These are phyloP conservation scores for Priceomyces carsonii DNA, from an alignment of 805 yeast species.

Conservation along the genomic window DNA sequence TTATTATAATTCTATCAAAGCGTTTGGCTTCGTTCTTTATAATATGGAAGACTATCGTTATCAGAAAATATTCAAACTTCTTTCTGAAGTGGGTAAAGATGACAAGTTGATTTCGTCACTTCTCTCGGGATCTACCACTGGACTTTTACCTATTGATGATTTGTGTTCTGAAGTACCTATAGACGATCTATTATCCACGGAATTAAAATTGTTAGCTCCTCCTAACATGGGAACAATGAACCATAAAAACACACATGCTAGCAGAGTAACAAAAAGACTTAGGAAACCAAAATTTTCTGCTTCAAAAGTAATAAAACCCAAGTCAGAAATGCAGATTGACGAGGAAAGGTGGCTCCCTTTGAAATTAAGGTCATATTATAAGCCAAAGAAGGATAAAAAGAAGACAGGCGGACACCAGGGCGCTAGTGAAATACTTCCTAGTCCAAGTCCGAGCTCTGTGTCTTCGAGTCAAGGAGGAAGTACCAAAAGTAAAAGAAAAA, in stretches of 20 bases:
- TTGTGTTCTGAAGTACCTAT: slow-evolving; percentile 21
- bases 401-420: slow-evolving; percentile 30
- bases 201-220: slow-evolving; percentile 28
- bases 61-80: slow-evolving; percentile 19
- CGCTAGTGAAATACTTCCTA: too few species aligned
- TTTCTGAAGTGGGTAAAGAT: slow-evolving; percentile 17
- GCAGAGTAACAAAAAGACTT: slow-evolving; percentile 24
- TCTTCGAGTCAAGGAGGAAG: too few species aligned
- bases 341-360: slow-evolving; percentile 88
- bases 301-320: slow-evolving; percentile 26
- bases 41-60: slow-evolving; percentile 16
- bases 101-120: slow-evolving; percentile 27
- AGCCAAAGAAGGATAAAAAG: slow-evolving; percentile 68
- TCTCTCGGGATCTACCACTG: slow-evolving; percentile 17
- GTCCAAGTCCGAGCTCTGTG: slow-evolving; percentile 8
- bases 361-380: slow-evolving; percentile 81
- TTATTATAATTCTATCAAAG: slow-evolving; percentile 28
- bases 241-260: slow-evolving; percentile 2
- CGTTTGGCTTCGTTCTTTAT: slow-evolving; percentile 31
- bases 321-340: slow-evolving; percentile 33
- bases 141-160: slow-evolving; percentile 22
- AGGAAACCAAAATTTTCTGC: slow-evolving; percentile 29
- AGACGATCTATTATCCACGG: slow-evolving; percentile 33
- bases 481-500: slow-evolving; percentile 26
- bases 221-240: slow-evolving; percentile 8